A percentile compares a stretch with the other conserved stretches of the same genome.
Evolutionary conservation across 345 rosid species (phyloP).

Genomic region (Ceriops decandra): DNA sequence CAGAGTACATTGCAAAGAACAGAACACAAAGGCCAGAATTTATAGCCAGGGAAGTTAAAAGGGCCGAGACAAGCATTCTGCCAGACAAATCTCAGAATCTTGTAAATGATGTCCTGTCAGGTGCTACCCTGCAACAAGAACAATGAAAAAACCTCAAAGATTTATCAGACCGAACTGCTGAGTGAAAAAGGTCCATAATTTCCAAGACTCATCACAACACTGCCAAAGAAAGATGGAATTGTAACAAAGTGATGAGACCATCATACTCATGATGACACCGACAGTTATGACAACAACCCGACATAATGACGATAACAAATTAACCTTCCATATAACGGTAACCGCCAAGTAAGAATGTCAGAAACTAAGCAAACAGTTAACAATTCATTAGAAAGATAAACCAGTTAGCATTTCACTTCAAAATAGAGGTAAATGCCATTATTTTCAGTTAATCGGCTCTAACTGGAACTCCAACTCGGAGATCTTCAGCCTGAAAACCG

Average conservation of each 20-base stretch:
- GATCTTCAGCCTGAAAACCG: too few relatives aligned
- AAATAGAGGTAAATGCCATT: neutral
- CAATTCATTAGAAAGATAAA: neutral
- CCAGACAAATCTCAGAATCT: conserved; percentile 18
- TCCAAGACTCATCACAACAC: too few relatives aligned
- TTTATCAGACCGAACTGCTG: neutral
- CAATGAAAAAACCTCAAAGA: neutral
- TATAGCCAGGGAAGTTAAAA: conserved; percentile 81
- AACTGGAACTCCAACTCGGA: too few relatives aligned
- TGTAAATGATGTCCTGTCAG: conserved; percentile 5
- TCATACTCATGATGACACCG: too few relatives aligned
- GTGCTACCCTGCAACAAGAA: conserved; percentile 20
- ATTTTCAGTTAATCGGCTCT: too few relatives aligned
- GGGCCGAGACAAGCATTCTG: conserved; percentile 87
- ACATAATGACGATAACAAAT: neutral
- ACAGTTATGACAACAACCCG: too few relatives aligned
- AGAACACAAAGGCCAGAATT: conserved; percentile 71
- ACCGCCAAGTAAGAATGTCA: too few relatives aligned
- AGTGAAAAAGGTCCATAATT: neutral
- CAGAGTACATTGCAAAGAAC: conserved; percentile 64
- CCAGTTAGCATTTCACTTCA: neutral
- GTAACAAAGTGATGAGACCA: too few relatives aligned
- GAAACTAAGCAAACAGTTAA: neutral
- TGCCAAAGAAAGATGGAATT: too few relatives aligned
- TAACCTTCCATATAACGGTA: neutral